A percentile compares a stretch with the other conserved stretches of the same genome.
phyloP scores from a whole-genome alignment of 108 stramenopile genomes.

The Nannochloropsis salina region DNA sequence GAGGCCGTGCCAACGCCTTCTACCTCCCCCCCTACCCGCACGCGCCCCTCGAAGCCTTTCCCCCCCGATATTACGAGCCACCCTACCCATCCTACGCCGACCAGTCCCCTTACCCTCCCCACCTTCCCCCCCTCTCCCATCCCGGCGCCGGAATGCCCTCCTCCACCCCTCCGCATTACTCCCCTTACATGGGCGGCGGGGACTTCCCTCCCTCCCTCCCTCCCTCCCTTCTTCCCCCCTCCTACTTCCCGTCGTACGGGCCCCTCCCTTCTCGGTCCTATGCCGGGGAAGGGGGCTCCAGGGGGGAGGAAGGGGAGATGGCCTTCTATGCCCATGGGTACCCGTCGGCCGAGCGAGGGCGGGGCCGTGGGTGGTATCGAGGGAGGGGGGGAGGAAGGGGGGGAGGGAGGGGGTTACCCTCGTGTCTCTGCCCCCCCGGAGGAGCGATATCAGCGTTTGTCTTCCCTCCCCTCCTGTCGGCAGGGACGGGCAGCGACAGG shows the following conservation, averaged over 20 bases:
- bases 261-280: background rate
- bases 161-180: no score
- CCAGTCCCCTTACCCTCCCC: background rate
- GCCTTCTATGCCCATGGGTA: background rate
- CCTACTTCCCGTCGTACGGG: background rate
- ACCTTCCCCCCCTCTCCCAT: background rate
- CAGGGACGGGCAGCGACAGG: no score
- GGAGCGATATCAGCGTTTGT: background rate
- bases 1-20: background rate
- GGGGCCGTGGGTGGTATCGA: background rate
- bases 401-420: background rate
- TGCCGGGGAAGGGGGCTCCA: no score
- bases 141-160: no score
- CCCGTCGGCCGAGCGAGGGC: background rate
- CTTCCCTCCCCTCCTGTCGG: no score
- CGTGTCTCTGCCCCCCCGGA: background rate
- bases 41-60: no score
- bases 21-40: background rate
- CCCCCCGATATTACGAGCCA: no score
- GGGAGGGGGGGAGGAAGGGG: slow-evolving; percentile 1
- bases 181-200: no score
- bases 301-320: background rate
- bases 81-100: no score
- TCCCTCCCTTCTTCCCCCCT: background rate
- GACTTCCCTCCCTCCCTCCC: no score